These are phyloP conservation scores for Tetrahymena malaccensis DNA, from an alignment of 73 alveolate species.

Conservation along the genomic window DNA sequence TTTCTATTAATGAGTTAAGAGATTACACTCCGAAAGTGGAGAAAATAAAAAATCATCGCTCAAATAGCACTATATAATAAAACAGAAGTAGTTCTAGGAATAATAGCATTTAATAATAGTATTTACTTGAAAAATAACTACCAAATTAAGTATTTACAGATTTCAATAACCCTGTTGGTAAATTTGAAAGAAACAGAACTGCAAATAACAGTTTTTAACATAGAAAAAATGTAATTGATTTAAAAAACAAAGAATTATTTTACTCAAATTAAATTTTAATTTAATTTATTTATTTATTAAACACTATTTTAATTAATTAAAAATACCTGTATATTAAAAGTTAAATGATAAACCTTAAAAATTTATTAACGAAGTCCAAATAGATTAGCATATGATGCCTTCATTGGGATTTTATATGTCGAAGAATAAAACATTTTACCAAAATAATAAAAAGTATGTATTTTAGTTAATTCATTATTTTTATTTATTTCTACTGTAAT, in stretches of 20 bases:
- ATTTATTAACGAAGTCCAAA: not conserved
- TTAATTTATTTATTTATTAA: not conserved
- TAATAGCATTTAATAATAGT: not conserved
- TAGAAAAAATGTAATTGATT: not conserved
- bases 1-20: not conserved
- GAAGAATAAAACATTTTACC: not conserved
- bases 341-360: not conserved
- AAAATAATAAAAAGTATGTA: not conserved
- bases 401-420: not conserved
- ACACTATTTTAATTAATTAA: not conserved
- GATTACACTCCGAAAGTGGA: not conserved
- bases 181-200: not conserved
- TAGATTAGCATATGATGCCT: not conserved
- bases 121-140: not conserved
- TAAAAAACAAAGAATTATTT: too few relatives aligned
- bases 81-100: not conserved
- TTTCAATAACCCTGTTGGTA: not conserved
- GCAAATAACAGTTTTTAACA: not conserved
- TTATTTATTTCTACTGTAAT: not conserved
- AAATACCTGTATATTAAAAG: not conserved
- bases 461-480: not conserved
- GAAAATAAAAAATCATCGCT: not conserved
- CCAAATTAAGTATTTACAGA: not conserved
- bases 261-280: not conserved
- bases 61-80: not conserved